Evolutionary conservation across 176 grass and related monocot species (phyloP).

Genomic region (Poa pratensis): DNA sequence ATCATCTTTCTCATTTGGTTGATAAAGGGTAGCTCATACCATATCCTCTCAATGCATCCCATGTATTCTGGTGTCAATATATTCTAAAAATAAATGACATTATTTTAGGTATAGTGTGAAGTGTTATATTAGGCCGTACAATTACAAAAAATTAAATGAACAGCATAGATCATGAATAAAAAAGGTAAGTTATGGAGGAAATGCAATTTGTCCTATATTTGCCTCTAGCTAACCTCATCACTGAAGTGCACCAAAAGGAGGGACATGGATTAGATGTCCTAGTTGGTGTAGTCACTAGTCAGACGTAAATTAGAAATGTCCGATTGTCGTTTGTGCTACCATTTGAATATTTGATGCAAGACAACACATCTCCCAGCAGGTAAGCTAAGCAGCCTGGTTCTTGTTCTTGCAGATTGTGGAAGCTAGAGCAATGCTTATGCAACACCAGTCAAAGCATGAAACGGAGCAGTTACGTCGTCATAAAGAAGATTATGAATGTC

Average conservation of each 20-base stretch:
- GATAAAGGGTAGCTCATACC: neutral
- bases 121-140: neutral
- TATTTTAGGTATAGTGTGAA: neutral
- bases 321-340: neutral
- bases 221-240: neutral
- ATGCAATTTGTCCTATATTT: neutral
- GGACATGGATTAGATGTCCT: neutral
- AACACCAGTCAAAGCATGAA: slow-evolving; percentile 68
- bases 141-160: slow-evolving; percentile 19
- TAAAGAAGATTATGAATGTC: slow-evolving; percentile 41
- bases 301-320: neutral
- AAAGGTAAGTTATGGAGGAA: neutral
- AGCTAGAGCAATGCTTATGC: slow-evolving; percentile 87
- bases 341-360: neutral
- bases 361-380: neutral
- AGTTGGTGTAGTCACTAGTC: neutral
- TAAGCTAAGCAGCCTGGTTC: slow-evolving; percentile 33
- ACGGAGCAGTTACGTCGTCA: slow-evolving; percentile 44
- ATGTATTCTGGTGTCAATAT: neutral
- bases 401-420: slow-evolving; percentile 85
- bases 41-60: neutral
- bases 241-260: slow-evolving; percentile 4
- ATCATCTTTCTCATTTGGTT: neutral
- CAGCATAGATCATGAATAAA: neutral
- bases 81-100: neutral